Conservation (phyloP, 2,329 filamentous ascomycete species). For the Dactylonectria macrodidyma region DNA sequence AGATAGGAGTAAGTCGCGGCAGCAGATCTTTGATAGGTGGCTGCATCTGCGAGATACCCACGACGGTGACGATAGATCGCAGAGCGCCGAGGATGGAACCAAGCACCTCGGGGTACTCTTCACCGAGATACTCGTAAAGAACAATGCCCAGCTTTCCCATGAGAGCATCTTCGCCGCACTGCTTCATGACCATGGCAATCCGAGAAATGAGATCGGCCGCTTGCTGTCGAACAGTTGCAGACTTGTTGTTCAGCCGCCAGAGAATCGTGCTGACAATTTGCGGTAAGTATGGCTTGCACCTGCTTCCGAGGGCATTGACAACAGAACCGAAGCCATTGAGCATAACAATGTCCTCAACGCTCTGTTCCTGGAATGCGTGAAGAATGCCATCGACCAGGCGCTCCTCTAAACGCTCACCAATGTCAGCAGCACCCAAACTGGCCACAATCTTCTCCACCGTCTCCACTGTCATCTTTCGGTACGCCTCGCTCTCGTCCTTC, state of each 20-base stretch:
- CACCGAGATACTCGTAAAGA: slow-evolving; percentile 97
- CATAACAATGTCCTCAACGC: slow-evolving; percentile 94
- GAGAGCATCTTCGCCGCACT: slow-evolving; percentile 94
- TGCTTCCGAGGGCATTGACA: slow-evolving; percentile 92
- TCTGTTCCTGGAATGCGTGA: slow-evolving; percentile 98
- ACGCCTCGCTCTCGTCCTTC: slow-evolving; percentile 98
- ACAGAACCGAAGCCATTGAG: slow-evolving; percentile 98
- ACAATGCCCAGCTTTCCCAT: slow-evolving; percentile 97
- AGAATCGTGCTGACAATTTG: slow-evolving; percentile 98
- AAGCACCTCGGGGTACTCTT: slow-evolving; percentile 98
- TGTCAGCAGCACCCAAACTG: slow-evolving; percentile 92
- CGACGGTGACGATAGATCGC: slow-evolving; percentile 96
- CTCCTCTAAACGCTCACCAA: slow-evolving; percentile 93
- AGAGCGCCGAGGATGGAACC: slow-evolving; percentile 96
- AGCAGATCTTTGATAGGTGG: slow-evolving; percentile 97
- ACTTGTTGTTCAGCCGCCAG: slow-evolving; percentile 98
- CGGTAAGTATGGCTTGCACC: slow-evolving; percentile 96
- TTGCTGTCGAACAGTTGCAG: slow-evolving; percentile 95
- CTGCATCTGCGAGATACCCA: slow-evolving; percentile 98
- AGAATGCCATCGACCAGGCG: slow-evolving; percentile 95
- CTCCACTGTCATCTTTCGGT: slow-evolving; percentile 99
- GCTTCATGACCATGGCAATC: slow-evolving; percentile 99
- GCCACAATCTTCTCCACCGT: slow-evolving; percentile 97
- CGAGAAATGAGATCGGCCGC: slow-evolving; percentile 96
- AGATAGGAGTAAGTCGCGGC: slow-evolving; percentile 95